Evolutionary conservation across 2,329 filamentous ascomycete species (phyloP), one percentile per base, ranked within the genome.

Genomic region (Epichloe baconii): DNA sequence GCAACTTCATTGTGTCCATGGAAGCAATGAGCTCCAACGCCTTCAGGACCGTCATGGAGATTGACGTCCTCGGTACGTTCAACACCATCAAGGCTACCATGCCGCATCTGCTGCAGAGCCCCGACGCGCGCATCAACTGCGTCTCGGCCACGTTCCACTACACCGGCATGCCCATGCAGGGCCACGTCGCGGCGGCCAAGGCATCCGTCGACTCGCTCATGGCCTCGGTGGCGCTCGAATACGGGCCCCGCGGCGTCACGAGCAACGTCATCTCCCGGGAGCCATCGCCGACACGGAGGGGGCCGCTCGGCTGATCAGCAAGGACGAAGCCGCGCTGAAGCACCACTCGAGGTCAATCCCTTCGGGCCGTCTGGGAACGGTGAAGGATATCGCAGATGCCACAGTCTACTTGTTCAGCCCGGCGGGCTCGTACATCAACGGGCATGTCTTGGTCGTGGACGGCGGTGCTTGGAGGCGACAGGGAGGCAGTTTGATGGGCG

Each of bases 1-100:
- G 93, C 53, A 98, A 98, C 68, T 98, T 97, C 68, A 76, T 98
- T 21, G 85, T 88, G 0, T 86, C 91, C 4, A 84, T 97, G 54
- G 78, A 84, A 41, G 84, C 84, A 55, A 78, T 97, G 47, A 88
- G 82, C 41, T 71, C 86, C 53, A 97, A 97, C 64, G 93, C 88
- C 3, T 95, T 98, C 80, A 94, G 90, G 68, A 77, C 87, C 0
- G 93, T 98, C 57, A 91, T 97, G 61, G 93, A 97, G 55, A 98
- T 98, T 62, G 93, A 97, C 65, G 85, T 95, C 3, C 68, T 97
- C 37, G 93, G 93, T 35, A 94, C 87, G 15, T 98, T 86, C 71
- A 95, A 97, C 72, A 95, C 89, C 3, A 76, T 95, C 62, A 97
- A 97, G 71, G 89, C 91, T 3, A 93, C 88, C 1, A 72, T 96